Percentiles rank a stretch among this genome's conserved stretches.
phyloP scores from a whole-genome alignment of 306 rosid species.

The Dalbergia oliveri region DNA sequence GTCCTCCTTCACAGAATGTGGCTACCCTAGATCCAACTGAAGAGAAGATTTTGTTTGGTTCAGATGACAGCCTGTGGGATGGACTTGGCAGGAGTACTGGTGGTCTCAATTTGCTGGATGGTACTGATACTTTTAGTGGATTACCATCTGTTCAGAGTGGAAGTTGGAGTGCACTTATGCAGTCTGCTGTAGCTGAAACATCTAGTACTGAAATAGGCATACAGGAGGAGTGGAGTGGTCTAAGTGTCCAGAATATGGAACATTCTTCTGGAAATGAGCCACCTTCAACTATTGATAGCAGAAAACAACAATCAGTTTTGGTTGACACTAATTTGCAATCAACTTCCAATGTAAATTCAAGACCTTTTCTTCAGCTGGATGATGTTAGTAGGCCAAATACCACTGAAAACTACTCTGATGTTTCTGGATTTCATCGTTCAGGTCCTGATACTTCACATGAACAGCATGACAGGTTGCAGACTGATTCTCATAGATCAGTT shows the following conservation, averaged over 20 bases:
- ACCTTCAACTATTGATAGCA: constrained; percentile 55
- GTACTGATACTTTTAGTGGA: constrained; percentile 66
- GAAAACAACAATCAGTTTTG: constrained; percentile 69
- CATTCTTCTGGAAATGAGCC: constrained; percentile 61
- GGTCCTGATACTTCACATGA: constrained; percentile 56
- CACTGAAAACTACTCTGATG: constrained; percentile 54
- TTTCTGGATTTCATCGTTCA: constrained; percentile 71
- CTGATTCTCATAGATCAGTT: constrained; percentile 57
- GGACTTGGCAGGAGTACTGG: constrained; percentile 72
- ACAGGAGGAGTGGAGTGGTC: constrained; percentile 90
- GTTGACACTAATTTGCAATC: constrained; percentile 67
- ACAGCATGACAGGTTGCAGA: constrained; percentile 60
- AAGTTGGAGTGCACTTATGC: constrained; percentile 99
- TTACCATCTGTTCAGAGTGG: constrained; percentile 83
- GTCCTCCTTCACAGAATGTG: constrained; percentile 64
- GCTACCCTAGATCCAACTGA: constrained; percentile 95
- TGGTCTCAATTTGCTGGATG: constrained; percentile 64
- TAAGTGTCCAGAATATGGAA: constrained; percentile 55
- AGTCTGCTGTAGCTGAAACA: constrained; percentile 98
- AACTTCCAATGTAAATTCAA: constrained; percentile 60
- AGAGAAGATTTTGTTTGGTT: constrained; percentile 95
- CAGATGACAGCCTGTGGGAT: constrained; percentile 93
- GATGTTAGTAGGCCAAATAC: constrained; percentile 61
- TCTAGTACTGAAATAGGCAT: constrained; percentile 72
- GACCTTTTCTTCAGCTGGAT: constrained; percentile 55